These are phyloP conservation scores for Penicillium italicum DNA, from an alignment of 2,329 filamentous ascomycete genomes.

Conservation along the genomic window DNA sequence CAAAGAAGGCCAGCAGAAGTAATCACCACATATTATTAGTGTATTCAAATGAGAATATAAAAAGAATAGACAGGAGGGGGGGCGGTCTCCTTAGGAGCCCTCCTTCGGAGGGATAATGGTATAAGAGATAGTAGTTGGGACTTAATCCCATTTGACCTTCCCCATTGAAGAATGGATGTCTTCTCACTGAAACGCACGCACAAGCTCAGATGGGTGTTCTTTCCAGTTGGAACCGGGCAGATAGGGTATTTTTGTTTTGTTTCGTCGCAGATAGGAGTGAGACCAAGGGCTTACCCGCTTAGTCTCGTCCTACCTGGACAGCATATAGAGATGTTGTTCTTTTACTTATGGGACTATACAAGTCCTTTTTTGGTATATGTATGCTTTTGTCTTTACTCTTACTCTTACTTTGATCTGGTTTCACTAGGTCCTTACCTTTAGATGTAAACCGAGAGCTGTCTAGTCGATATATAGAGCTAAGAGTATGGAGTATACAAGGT, in stretches of 20 bases:
- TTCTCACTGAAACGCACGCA: neutral
- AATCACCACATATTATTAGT: too few relatives aligned
- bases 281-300: neutral
- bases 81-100: neutral
- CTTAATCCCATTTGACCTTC: too few relatives aligned
- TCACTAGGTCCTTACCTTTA: neutral
- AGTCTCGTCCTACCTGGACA: neutral
- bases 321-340: neutral
- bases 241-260: neutral
- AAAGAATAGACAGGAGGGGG: neutral
- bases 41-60: neutral
- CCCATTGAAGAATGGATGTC: neutral
- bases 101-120: too few relatives aligned
- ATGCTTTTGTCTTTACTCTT: neutral
- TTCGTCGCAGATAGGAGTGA: neutral
- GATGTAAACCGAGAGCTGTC: neutral
- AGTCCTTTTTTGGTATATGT: neutral
- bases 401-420: neutral
- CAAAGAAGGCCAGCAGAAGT: too few relatives aligned
- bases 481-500: neutral
- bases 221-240: neutral
- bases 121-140: too few relatives aligned
- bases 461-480: neutral
- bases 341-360: neutral
- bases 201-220: neutral